Conservation (phyloP, 192 early-diverging fungal genomes). For the Coemansia sp. region DNA sequence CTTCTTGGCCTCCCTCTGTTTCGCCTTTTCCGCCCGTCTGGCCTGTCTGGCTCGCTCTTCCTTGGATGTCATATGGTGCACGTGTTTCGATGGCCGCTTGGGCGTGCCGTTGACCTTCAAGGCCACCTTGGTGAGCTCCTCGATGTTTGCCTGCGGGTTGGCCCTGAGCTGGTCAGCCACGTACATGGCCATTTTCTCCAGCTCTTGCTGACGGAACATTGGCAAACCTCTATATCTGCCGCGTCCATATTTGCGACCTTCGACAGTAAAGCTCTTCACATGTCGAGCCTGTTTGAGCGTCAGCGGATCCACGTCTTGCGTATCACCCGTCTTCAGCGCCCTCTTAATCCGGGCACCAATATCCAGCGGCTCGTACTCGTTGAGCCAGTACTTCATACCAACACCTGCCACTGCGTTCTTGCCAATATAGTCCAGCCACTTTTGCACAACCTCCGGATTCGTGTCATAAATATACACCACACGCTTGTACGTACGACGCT, state of each 20-base stretch:
- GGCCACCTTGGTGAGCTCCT: conserved; percentile 34
- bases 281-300: conserved; percentile 20
- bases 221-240: conserved; percentile 48
- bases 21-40: no score
- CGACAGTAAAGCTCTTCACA: conserved; percentile 17
- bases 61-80: no score
- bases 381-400: conserved; percentile 74
- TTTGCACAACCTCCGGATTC: conserved; percentile 67
- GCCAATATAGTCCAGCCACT: conserved; percentile 78
- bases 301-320: conserved; percentile 16
- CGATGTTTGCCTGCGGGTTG: conserved; percentile 40
- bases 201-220: conserved; percentile 21
- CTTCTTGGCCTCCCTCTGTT: neutral
- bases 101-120: conserved; percentile 15
- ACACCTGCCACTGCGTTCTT: conserved; percentile 83
- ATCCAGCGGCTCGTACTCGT: conserved; percentile 64
- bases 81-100: no score
- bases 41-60: no score
- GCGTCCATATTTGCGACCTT: conserved; percentile 39
- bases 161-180: conserved; percentile 30
- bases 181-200: conserved; percentile 33
- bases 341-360: conserved; percentile 34
- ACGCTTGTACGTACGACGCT: conserved; percentile 84
- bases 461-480: conserved; percentile 78
- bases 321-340: conserved; percentile 27